Conservation (phyloP, 768 basidiomycete species). For the Hypsizygus marmoreus region DNA sequence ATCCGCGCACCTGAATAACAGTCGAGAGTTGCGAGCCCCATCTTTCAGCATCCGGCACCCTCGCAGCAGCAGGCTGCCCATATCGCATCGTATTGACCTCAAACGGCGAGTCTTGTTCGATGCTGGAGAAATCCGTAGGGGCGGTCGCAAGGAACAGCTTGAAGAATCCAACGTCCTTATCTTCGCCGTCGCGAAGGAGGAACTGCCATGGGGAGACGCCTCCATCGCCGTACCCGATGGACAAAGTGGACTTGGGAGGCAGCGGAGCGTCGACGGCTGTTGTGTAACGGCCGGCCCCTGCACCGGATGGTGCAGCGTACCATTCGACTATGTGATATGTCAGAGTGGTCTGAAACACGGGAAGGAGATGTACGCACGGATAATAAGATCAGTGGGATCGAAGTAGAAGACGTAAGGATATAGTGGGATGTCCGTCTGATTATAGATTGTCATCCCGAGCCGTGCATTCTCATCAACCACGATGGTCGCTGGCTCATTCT, state of each 20-base stretch:
- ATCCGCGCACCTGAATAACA: too few species aligned
- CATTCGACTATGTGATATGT: constrained; percentile 18
- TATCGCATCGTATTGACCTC: too few species aligned
- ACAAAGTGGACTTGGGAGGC: too few species aligned
- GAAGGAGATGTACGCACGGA: constrained; percentile 26
- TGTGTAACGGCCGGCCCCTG: too few species aligned
- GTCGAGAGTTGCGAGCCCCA: too few species aligned
- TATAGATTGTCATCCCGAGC: constrained; percentile 38
- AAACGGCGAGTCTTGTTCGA: constrained; percentile 37
- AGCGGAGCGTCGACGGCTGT: too few species aligned
- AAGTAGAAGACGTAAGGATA: constrained; percentile 46
- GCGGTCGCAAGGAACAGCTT: constrained; percentile 43
- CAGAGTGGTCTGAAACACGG: background rate
- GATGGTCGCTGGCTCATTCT: constrained; percentile 26
- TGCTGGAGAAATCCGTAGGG: constrained; percentile 33
- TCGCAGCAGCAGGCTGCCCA: too few species aligned
- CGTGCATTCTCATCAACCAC: constrained; percentile 23
- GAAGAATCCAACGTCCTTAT: constrained; percentile 42
- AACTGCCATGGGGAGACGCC: constrained; percentile 34
- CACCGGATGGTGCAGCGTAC: too few species aligned
- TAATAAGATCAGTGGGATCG: constrained; percentile 38
- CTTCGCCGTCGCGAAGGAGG: constrained; percentile 27
- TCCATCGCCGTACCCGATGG: constrained; percentile 43
- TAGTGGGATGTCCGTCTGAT: constrained; percentile 31
- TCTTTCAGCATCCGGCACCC: too few species aligned